Conservation (phyloP, 2,329 filamentous ascomycete species). For the Meredithiella fracta region DNA sequence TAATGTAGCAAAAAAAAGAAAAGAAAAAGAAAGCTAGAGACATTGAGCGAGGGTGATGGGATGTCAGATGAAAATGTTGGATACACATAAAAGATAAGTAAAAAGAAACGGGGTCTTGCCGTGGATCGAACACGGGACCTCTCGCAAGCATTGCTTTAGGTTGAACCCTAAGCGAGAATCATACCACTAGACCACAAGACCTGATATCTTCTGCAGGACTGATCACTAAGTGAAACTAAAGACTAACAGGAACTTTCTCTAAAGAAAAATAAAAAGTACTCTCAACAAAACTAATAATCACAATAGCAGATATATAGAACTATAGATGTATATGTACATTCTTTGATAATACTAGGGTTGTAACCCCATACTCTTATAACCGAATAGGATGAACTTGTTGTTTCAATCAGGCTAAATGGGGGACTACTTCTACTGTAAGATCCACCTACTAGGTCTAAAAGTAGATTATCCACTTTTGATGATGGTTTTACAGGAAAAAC, state of each 20-base stretch:
- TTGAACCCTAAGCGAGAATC: constrained; percentile 51
- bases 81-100: background rate
- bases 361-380: too few relatives aligned
- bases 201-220: background rate
- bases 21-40: background rate
- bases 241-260: background rate
- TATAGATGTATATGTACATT: too few relatives aligned
- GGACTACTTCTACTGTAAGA: too few relatives aligned
- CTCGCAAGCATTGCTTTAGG: constrained; percentile 19
- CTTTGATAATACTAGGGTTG: too few relatives aligned
- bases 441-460: too few relatives aligned
- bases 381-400: too few relatives aligned
- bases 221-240: background rate
- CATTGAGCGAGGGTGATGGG: background rate
- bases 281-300: too few relatives aligned
- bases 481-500: too few relatives aligned
- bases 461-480: too few relatives aligned
- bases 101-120: constrained; percentile 14
- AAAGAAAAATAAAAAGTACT: too few relatives aligned
- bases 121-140: constrained; percentile 18
- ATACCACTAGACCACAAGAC: constrained; percentile 46
- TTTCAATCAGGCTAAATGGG: too few relatives aligned
- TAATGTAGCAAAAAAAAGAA: background rate
- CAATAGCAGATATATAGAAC: too few relatives aligned
- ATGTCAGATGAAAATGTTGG: background rate